phyloP scores from a whole-genome alignment of 2,329 filamentous ascomycete species.

The Neopestalotiopsis rosae region DNA sequence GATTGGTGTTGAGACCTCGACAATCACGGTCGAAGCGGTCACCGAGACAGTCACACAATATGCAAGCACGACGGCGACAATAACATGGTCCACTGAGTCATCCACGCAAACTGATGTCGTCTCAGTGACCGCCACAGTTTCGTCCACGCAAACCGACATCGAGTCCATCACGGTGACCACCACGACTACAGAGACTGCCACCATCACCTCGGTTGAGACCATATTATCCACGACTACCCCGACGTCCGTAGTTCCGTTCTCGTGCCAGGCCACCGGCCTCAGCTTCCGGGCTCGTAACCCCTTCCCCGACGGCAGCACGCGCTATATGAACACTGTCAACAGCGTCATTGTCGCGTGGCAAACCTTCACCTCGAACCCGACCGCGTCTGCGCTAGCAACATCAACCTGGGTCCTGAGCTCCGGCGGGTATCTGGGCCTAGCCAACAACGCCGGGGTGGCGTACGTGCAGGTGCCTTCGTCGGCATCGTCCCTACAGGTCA shows the following conservation, averaged over 20 bases:
- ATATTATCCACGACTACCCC: neutral
- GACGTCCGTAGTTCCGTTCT: neutral
- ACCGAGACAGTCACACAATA: neutral
- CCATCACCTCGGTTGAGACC: neutral
- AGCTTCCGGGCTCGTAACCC: neutral
- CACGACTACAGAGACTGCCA: neutral
- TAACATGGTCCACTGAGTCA: slow-evolving; percentile 2
- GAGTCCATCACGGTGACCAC: neutral
- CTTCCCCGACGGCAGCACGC: neutral
- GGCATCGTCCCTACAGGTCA: neutral
- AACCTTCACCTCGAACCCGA: neutral
- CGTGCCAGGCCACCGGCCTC: slow-evolving; percentile 7
- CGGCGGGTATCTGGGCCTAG: neutral
- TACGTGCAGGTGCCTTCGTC: neutral
- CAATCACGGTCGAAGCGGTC: neutral
- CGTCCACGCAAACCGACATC: neutral
- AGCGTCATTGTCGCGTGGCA: neutral
- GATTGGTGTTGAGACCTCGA: neutral
- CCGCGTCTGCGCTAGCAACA: neutral
- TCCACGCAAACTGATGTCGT: neutral
- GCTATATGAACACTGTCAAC: neutral
- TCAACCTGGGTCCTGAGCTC: neutral
- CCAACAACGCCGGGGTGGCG: neutral
- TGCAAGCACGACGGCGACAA: neutral
- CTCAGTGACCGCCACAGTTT: neutral